phyloP scores from a whole-genome alignment of 1,139 yeast species.

The Suhomyces bribrorum region DNA sequence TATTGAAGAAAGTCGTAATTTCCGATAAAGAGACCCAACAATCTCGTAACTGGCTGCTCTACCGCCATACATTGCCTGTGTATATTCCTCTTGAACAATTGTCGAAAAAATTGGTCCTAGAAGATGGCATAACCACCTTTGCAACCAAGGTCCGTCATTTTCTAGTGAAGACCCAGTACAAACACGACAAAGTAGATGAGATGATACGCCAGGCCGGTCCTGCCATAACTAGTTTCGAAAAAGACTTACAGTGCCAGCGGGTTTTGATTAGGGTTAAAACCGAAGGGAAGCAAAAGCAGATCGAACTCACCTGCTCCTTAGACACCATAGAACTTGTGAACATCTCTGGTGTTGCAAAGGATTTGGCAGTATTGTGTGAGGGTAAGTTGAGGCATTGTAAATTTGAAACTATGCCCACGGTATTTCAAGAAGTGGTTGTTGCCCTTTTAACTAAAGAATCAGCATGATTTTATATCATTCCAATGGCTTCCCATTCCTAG shows the following conservation, averaged over 20 bases:
- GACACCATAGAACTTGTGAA: slow-evolving; percentile 18
- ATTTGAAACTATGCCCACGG: slow-evolving; percentile 20
- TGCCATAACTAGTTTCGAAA: slow-evolving; percentile 18
- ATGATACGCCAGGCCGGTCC: slow-evolving; percentile 14
- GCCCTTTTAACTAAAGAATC: slow-evolving; percentile 12
- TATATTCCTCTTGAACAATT: slow-evolving; percentile 27
- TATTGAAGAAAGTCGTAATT: slow-evolving; percentile 24
- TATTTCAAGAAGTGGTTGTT: slow-evolving; percentile 20
- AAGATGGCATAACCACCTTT: slow-evolving; percentile 15
- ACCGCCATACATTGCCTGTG: slow-evolving; percentile 40
- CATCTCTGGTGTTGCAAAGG: slow-evolving; percentile 8
- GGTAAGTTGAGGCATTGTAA: slow-evolving; percentile 19
- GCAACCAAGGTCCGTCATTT: slow-evolving; percentile 20
- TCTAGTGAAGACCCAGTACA: slow-evolving; percentile 29
- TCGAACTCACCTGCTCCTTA: slow-evolving; percentile 24
- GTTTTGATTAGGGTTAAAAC: slow-evolving; percentile 16
- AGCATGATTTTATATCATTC: no score
- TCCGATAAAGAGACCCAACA: slow-evolving; percentile 14
- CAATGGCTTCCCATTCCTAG: no score
- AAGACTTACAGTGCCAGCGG: slow-evolving; percentile 30
- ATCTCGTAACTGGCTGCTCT: slow-evolving; percentile 29
- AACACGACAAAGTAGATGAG: slow-evolving; percentile 31
- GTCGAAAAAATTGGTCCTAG: slow-evolving; percentile 4
- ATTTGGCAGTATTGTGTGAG: slow-evolving; percentile 14
- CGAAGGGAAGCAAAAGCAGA: slow-evolving; percentile 1